phyloP scores from a whole-genome alignment of 257 asterid species.

The Lavandula angustifolia region DNA sequence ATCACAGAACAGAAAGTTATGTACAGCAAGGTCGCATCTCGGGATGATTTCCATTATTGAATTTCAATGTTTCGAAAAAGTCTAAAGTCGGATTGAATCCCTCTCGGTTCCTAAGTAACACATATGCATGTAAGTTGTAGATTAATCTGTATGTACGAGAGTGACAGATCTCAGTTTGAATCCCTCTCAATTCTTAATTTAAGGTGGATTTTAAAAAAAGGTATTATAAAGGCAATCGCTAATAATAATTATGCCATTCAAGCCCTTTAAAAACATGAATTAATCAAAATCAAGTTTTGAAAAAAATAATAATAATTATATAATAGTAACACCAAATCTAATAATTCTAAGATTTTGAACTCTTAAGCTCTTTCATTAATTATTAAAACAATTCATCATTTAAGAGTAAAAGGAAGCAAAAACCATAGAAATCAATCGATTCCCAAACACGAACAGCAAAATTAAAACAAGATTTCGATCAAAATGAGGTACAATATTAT shows the following conservation, averaged over 20 bases:
- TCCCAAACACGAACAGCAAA: constrained; percentile 7
- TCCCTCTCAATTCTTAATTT: too few relatives aligned
- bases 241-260: too few relatives aligned
- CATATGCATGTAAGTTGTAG: too few relatives aligned
- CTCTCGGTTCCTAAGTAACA: too few relatives aligned
- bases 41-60: background rate
- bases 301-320: too few relatives aligned
- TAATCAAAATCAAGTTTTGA: too few relatives aligned
- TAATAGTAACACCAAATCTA: constrained; percentile 11
- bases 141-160: too few relatives aligned
- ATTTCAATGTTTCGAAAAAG: background rate
- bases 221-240: too few relatives aligned
- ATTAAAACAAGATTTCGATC: constrained; percentile 32
- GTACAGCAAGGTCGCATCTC: background rate
- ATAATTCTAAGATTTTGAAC: background rate
- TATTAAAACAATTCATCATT: background rate
- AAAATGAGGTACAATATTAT: background rate
- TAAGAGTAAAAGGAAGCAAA: background rate
- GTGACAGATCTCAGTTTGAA: too few relatives aligned
- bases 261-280: too few relatives aligned
- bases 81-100: too few relatives aligned
- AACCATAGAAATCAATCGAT: background rate
- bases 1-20: background rate
- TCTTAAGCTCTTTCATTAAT: background rate
- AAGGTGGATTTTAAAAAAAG: too few relatives aligned